Evolutionary conservation across 768 basidiomycete genomes (phyloP).

Genomic region (Suillus tomentosus): DNA sequence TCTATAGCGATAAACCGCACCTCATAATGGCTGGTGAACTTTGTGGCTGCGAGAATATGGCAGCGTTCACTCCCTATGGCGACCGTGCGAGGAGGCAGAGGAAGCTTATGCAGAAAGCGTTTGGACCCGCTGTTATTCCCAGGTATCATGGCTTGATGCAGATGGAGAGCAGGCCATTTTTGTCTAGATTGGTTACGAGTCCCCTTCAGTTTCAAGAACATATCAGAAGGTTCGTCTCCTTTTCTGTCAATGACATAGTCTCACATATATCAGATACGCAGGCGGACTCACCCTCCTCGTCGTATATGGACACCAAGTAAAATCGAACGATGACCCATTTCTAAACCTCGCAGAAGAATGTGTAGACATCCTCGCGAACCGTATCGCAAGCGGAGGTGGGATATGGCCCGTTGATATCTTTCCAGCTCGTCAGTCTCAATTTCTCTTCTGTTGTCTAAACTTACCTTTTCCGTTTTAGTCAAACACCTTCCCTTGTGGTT

Average conservation of each 20-base stretch:
- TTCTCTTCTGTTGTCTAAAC: background rate
- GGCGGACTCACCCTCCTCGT: slow-evolving; percentile 58
- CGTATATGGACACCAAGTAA: slow-evolving; percentile 60
- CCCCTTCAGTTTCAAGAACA: slow-evolving; percentile 38
- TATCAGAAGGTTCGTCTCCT: slow-evolving; percentile 32
- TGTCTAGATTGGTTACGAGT: slow-evolving; percentile 52
- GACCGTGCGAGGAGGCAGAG: slow-evolving; percentile 66
- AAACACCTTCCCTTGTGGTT: slow-evolving; percentile 63
- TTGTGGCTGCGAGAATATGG: slow-evolving; percentile 72
- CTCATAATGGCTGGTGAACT: slow-evolving; percentile 73
- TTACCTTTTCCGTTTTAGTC: slow-evolving; percentile 31
- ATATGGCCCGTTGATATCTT: slow-evolving; percentile 46
- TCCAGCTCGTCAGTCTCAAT: slow-evolving; percentile 31
- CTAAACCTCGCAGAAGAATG: slow-evolving; percentile 45
- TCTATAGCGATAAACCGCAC: slow-evolving; percentile 75
- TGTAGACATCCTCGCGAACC: slow-evolving; percentile 43
- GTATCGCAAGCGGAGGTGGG: slow-evolving; percentile 44
- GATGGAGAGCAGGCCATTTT: slow-evolving; percentile 57
- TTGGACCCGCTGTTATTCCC: slow-evolving; percentile 53
- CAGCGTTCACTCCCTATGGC: slow-evolving; percentile 68
- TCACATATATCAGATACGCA: slow-evolving; percentile 39
- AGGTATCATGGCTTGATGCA: slow-evolving; percentile 59
- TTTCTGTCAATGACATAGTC: background rate
- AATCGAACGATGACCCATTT: slow-evolving; percentile 42
- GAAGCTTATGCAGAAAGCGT: slow-evolving; percentile 64